Evolutionary conservation across 2,329 filamentous ascomycete genomes (phyloP).

Genomic region (Diplodia seriata): DNA sequence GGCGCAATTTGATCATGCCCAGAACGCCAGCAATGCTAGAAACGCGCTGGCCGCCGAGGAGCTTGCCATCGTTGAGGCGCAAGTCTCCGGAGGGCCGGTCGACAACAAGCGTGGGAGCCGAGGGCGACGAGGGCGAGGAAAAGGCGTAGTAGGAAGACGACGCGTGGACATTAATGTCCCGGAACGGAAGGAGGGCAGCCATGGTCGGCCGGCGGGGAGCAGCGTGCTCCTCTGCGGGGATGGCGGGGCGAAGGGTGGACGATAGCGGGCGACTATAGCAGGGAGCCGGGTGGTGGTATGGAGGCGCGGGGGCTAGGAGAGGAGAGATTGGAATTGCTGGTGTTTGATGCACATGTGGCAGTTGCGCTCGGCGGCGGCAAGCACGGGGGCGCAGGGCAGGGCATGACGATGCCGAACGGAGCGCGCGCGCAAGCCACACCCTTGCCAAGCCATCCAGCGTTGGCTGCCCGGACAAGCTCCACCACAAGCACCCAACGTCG

Average conservation of each 20-base stretch:
- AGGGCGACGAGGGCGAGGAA: conserved; percentile 90
- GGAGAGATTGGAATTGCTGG: conserved; percentile 24
- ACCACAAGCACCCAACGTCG: conserved; percentile 29
- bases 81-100: conserved; percentile 93
- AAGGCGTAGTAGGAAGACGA: conserved; percentile 94
- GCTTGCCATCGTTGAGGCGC: conserved; percentile 78
- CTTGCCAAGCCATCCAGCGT: conserved; percentile 32
- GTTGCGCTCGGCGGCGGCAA: conserved; percentile 14
- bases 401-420: conserved; percentile 23
- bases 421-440: conserved; percentile 29
- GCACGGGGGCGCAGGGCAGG: conserved; percentile 19
- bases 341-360: conserved; percentile 30
- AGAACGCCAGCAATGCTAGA: conserved; percentile 95
- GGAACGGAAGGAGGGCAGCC: conserved; percentile 72
- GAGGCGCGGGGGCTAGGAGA: conserved; percentile 21
- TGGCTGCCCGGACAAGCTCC: conserved; percentile 29
- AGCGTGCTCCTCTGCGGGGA: conserved; percentile 2
- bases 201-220: conserved; percentile 43
- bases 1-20: conserved; percentile 88
- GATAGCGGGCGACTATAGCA: background rate
- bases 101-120: conserved; percentile 84
- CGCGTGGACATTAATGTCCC: conserved; percentile 96
- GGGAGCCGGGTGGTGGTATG: conserved; percentile 8
- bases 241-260: background rate
- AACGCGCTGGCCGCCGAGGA: conserved; percentile 79